Conservation (phyloP, 73 alveolate species). For the Paramecium tetraurelia region DNA sequence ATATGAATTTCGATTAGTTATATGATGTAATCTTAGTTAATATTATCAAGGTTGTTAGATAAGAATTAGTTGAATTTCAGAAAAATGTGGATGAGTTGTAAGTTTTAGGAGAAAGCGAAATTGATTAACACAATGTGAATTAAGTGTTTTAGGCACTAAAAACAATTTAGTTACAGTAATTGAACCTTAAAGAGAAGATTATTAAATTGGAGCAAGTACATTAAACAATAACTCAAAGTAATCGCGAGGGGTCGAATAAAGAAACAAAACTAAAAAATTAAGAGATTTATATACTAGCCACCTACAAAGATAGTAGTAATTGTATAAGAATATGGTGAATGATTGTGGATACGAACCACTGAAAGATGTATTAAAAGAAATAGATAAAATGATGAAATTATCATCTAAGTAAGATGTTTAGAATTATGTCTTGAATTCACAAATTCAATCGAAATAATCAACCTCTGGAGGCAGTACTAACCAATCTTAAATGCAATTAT, state of each 20-base stretch:
- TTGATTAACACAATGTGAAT: not conserved
- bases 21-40: not conserved
- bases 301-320: not conserved
- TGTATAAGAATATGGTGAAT: not conserved
- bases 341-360: not conserved
- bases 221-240: not conserved
- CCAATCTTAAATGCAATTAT: not conserved
- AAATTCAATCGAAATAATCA: not conserved
- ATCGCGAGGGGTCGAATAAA: conserved; percentile 24
- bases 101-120: conserved; percentile 42
- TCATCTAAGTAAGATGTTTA: not conserved
- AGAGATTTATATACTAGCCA: not conserved
- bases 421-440: not conserved
- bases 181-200: not conserved
- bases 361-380: not conserved
- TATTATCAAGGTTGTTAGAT: not conserved
- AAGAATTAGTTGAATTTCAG: not conserved
- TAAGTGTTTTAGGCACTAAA: not conserved
- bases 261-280: conserved; percentile 39
- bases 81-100: not conserved
- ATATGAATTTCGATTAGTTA: not conserved
- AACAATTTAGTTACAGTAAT: not conserved
- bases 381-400: not conserved
- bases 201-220: conserved; percentile 5
- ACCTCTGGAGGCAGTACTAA: not conserved